Evolutionary conservation across 495 filamentous ascomycete genomes (phyloP), one percentile per base, ranked within the genome.

Genomic region (Podospora australis): DNA sequence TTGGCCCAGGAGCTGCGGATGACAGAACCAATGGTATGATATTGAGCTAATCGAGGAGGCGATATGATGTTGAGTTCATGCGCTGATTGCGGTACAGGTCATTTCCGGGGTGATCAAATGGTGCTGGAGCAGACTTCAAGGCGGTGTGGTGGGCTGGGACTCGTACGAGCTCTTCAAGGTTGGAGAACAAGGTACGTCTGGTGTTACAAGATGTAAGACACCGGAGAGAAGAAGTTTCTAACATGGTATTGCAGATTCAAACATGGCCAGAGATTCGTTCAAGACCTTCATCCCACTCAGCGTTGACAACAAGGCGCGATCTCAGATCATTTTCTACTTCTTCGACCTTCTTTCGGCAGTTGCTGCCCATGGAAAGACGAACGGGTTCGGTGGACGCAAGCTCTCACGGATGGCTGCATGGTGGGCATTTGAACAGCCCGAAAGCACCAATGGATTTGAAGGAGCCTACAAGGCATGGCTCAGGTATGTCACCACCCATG

Each of bases 361-460:
- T 53, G 78, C 78, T 11, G 80, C 80, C 21, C 87, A 96, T 60
- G 88, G 86, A 29, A 97, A 97, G 68, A 83, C 77, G 10, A 98
- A 98, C 68, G 92, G 92, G 7, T 77, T 97, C 49, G 88, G 89
- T 43, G 92, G 94, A 4, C 78, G 94, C 40, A 97, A 98, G 65
- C 75, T 98, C 28, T 97, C 92, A 4, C 78, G 92, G 49, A 86
- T 96, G 70, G 92, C 94, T 23, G 89, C 91, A 47, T 98, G 92
- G 92, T 98, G 92, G 92, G 91, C 92, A 0, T 98, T 98, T 66
- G 94, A 96, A 59, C 86, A 92, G 54, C 76, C 65, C 10, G 90
- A 97, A 58, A 75, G 75, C 8, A 85, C 83, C 41, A 90, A 82
- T 66, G 94, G 94, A n/a, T 98, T 97, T 58, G 91, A 97, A 45